These are phyloP conservation scores for Rhododendron kiyosumense DNA, from an alignment of 148 eudicot genomes.

Conservation along the genomic window DNA sequence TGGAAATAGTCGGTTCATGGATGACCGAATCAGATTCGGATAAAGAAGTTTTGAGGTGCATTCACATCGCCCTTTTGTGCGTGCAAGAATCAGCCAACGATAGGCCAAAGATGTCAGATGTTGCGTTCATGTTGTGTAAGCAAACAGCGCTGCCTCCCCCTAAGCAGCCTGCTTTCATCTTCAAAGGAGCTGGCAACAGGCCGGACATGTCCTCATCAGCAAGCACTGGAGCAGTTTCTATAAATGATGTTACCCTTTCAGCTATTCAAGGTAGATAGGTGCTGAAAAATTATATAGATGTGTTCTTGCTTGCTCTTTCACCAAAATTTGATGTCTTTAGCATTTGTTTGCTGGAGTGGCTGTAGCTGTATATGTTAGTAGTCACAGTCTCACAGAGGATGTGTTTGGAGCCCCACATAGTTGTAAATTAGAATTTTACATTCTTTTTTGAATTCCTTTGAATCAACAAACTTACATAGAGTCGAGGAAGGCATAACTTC, in stretches of 20 bases:
- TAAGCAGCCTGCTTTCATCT: conserved; percentile 43
- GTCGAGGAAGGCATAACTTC: neutral
- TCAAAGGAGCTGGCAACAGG: conserved; percentile 3
- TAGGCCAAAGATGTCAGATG: no score
- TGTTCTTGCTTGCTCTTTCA: neutral
- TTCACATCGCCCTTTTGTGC: no score
- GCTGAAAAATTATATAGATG: neutral
- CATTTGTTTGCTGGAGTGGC: neutral
- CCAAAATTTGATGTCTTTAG: neutral
- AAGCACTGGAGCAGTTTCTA: neutral
- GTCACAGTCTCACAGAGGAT: no score
- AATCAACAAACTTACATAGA: neutral
- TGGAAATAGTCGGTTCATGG: no score
- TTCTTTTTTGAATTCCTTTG: neutral
- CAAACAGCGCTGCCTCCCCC: no score
- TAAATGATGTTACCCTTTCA: neutral
- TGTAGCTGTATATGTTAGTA: neutral
- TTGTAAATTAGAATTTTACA: neutral
- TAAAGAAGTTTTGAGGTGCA: no score
- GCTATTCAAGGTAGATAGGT: neutral
- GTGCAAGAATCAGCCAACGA: no score
- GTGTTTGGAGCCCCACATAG: no score
- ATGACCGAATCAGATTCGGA: no score
- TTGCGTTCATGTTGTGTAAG: no score
- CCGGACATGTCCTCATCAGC: conserved; percentile 23